phyloP scores from a whole-genome alignment of 2,329 filamentous ascomycete genomes.

The Aureobasidium sp. region DNA sequence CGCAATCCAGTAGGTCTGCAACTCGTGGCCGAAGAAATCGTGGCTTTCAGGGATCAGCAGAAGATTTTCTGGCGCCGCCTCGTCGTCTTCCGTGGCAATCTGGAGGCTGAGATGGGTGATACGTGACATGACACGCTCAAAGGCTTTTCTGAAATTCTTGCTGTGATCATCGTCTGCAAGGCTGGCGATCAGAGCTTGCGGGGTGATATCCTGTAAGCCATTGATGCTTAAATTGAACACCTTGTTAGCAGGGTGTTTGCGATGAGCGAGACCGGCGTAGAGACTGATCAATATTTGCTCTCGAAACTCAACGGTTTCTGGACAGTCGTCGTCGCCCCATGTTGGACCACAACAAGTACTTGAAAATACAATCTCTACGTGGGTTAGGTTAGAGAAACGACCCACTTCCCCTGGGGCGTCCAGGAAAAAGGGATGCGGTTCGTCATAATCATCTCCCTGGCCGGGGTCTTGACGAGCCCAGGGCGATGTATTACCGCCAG shows the following conservation, averaged over 20 bases:
- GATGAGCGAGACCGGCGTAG: not conserved
- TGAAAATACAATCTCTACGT: not conserved
- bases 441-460: not conserved
- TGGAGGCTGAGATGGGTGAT: constrained; percentile 18
- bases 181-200: constrained; percentile 6
- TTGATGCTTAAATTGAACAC: constrained; percentile 18
- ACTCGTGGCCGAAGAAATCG: constrained; percentile 17
- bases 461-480: not conserved
- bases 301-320: not conserved
- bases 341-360: not conserved
- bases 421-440: not conserved
- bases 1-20: constrained; percentile 19
- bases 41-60: constrained; percentile 14
- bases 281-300: not conserved
- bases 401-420: not conserved
- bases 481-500: not conserved
- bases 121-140: constrained; percentile 14
- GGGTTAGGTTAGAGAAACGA: not conserved
- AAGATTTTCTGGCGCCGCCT: constrained; percentile 14
- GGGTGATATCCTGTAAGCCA: constrained; percentile 19
- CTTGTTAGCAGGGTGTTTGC: not conserved
- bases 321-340: not conserved
- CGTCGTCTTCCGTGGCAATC: constrained; percentile 17
- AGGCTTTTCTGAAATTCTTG: constrained; percentile 3
- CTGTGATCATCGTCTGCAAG: not conserved